Evolutionary conservation across 495 filamentous ascomycete species (phyloP).

Genomic region (Chaetomium tenue): DNA sequence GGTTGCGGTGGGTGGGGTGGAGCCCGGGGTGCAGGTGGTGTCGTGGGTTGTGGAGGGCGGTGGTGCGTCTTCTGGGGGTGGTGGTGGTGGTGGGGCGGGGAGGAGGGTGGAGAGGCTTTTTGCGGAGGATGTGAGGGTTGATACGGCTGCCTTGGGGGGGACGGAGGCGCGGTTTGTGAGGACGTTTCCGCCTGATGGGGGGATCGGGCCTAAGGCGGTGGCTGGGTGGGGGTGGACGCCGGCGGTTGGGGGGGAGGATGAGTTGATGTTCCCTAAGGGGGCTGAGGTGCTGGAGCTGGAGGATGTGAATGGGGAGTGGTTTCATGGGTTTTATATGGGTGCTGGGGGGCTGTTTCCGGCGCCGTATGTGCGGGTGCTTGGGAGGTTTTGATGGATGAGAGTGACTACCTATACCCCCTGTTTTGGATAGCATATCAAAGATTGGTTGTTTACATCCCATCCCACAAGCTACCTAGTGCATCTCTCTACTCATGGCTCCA

Average conservation of each 20-base stretch:
- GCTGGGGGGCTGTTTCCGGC: constrained; percentile 72
- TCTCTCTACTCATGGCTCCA: constrained; percentile 73
- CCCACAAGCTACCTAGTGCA: not conserved
- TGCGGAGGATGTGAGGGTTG: constrained; percentile 36
- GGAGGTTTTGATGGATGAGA: constrained; percentile 1
- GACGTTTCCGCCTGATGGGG: constrained; percentile 69
- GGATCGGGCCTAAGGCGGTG: constrained; percentile 57
- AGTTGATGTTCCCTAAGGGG: constrained; percentile 77
- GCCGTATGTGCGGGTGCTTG: constrained; percentile 55
- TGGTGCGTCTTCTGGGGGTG: too few relatives aligned
- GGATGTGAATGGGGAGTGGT: constrained; percentile 87
- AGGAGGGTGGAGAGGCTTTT: constrained; percentile 33
- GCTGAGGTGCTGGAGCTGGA: constrained; percentile 78
- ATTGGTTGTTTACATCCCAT: not conserved
- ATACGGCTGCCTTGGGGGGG: constrained; percentile 18
- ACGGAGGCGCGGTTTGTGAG: not conserved
- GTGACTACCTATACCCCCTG: not conserved
- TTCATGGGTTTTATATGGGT: constrained; percentile 75
- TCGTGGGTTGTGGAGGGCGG: constrained; percentile 18
- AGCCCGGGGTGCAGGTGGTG: constrained; percentile 24
- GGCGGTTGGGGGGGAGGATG: constrained; percentile 57
- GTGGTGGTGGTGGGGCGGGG: constrained; percentile 19
- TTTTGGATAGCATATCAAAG: not conserved
- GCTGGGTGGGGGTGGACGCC: constrained; percentile 77
- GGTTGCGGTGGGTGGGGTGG: constrained; percentile 20